Base-by-base conservation (phyloP, 768 basidiomycete genomes). In the Kwoniella pini region DNA sequence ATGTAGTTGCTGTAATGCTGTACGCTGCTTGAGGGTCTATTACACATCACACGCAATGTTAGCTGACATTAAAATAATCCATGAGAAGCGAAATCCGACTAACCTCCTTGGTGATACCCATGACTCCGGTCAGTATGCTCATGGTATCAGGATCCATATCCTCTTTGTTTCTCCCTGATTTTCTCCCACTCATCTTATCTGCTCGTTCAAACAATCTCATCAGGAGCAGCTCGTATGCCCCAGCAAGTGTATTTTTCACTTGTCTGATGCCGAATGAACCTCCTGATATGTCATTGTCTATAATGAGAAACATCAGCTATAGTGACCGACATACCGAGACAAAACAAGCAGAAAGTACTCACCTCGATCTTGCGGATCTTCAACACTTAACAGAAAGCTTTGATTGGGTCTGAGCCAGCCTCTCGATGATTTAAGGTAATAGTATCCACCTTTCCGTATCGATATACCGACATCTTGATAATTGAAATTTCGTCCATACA, bases 321-420 rank as follows among this genome's bases (percentile, higher is more conserved):
- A n/a, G n/a, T n/a, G n/a, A n/a, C n/a, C n/a, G n/a, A n/a, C n/a
- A n/a, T n/a, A n/a, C n/a, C n/a, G n/a, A n/a, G n/a, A n/a, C n/a
- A n/a, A n/a, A n/a, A n/a, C n/a, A n/a, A n/a, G 6, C 24, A 43
- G 33, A 36, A 22, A 30, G 10, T 26, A 38, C 91, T 79, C 69
- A 95, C 93, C 82, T 26, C 84, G 80, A 79, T 97, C 93, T 13
- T 87, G 88, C 11, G 96, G 96, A 79, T 99, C 96, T 77, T 98
- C 96, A 27, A 99, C 89, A 4, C 86, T 88, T 46, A 99, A 80
- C 65, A 89, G 79, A 61, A 74, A 79, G 10, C 74, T 65, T 52
- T 76, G 72, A 27, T 82, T 80, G 13, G 81, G 79, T 70, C 83
- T 83, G 40, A 55, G 54, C 96, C 96, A 99, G 2, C 92, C 92